phyloP scores from a whole-genome alignment of 495 filamentous ascomycete species.

The Aspergillus carlsbadensis region DNA sequence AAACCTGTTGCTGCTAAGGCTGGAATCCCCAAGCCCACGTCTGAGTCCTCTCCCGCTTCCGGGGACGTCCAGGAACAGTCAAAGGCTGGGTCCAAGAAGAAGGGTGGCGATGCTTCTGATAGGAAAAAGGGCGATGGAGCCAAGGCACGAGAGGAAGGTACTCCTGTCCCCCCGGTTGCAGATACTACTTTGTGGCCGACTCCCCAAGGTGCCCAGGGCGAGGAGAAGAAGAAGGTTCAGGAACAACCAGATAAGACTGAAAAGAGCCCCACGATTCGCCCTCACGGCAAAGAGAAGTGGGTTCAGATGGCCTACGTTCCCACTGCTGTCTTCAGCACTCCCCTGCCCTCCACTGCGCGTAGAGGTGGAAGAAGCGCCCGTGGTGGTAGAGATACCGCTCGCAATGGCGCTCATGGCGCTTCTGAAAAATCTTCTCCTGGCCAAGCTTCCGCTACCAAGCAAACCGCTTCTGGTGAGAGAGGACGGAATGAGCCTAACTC shows the following conservation, averaged over 20 bases:
- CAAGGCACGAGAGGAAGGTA: constrained; percentile 45
- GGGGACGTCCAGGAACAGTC: constrained; percentile 38
- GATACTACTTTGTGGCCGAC: constrained; percentile 87
- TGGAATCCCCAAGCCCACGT: constrained; percentile 33
- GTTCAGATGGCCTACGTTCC: constrained; percentile 70
- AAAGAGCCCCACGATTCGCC: constrained; percentile 48
- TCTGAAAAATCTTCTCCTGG: constrained; percentile 42
- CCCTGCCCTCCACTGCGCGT: constrained; percentile 62
- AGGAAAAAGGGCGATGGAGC: constrained; percentile 43
- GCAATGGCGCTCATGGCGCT: constrained; percentile 47
- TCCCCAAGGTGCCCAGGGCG: constrained; percentile 72
- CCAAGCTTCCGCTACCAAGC: constrained; percentile 33
- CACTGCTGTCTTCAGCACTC: constrained; percentile 79
- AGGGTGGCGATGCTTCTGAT: constrained; percentile 33
- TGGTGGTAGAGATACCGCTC: constrained; percentile 55
- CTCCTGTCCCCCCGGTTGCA: constrained; percentile 56
- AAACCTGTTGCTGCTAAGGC: constrained; percentile 31
- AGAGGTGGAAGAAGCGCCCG: constrained; percentile 57
- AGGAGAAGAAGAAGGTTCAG: constrained; percentile 69
- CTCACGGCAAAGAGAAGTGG: constrained; percentile 72
- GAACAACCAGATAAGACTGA: constrained; percentile 65
- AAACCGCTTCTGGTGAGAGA: constrained; percentile 34
- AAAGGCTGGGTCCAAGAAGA: constrained; percentile 52
- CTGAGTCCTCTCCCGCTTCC: constrained; percentile 28
- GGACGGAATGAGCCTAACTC: constrained; percentile 39